Base-by-base conservation (phyloP, 1,284 basidiomycete species). In the Inonotus obliquus region DNA sequence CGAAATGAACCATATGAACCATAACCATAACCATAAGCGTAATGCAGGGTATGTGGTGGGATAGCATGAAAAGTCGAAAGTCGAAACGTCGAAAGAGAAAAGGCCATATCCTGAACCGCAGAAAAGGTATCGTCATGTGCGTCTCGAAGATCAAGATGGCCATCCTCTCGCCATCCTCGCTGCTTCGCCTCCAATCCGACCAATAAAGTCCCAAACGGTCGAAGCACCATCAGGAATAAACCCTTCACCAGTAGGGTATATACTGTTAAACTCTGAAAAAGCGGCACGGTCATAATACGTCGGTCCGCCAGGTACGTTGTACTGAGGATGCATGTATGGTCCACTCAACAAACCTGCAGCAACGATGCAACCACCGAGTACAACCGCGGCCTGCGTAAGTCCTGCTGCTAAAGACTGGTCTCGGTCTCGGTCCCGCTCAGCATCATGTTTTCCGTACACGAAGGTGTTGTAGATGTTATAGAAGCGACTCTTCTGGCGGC, bases 381-480 rank as follows among this genome's bases (percentile, higher is more conserved):
- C 70, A 84, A 73, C 52, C 80, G 68, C 13, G 77, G 63, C 71
- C 59, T 85, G 84, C 10, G 76, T 74, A 9, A 72, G 63, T 37
- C 70, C 69, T 63, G 59, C 67, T 57, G 62, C 68, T 64, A 70
- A 65, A 61, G 70, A 54, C 48, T 48, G 48, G 64, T 71, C 66
- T 63, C 66, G 64, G 56, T 69, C 70, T 41, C 69, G 71, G 48
- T 69, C 70, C 38, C 70, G 70, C 44, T 69, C 70, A 27, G 49
- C 49, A n/a, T 55, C 59, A 37, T 27, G 25, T 53, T 73, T 71
- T 45, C 82, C 84, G 67, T 87, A 89, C 45, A 90, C 82, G 66
- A 90, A 91, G 13, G 88, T 90, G 73, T 91, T 91, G 73, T 91
- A 91, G 70, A 92, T 87, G 72, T 91, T 91, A 76, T 88, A 91